Evolutionary conservation across 345 rosid species (phyloP).

Genomic region (Nephelium lappaceum): DNA sequence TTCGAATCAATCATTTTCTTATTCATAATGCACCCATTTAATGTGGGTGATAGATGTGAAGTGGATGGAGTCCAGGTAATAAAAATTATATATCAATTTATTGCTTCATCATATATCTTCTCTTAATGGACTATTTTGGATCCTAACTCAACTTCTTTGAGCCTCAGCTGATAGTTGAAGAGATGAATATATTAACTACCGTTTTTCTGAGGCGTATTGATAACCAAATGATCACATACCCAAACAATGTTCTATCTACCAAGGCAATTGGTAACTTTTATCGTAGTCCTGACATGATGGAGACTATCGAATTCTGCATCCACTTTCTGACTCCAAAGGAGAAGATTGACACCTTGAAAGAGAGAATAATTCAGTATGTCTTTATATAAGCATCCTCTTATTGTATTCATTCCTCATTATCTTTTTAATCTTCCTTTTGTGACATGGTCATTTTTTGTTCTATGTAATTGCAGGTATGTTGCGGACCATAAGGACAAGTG

Average conservation of each 20-base stretch:
- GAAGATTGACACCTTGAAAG: constrained; percentile 37
- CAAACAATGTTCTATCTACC: constrained; percentile 43
- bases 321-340: constrained; percentile 50
- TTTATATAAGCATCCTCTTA: background rate
- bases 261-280: constrained; percentile 52
- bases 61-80: constrained; percentile 54
- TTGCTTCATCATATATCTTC: too few species aligned
- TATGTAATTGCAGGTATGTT: constrained; percentile 34
- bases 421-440: background rate
- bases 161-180: constrained; percentile 51
- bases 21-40: constrained; percentile 57
- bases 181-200: constrained; percentile 60
- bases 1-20: constrained; percentile 59
- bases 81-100: background rate
- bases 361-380: constrained; percentile 33
- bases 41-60: constrained; percentile 55
- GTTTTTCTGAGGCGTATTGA: constrained; percentile 40
- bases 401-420: too few species aligned
- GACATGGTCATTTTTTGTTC: background rate
- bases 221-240: constrained; percentile 49
- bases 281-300: constrained; percentile 52
- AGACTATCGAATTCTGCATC: constrained; percentile 42
- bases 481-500: constrained; percentile 33
- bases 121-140: background rate
- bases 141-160: background rate